Evolutionary conservation across 1,284 basidiomycete species (phyloP).

Genomic region (Ustanciosporium gigantosporum): DNA sequence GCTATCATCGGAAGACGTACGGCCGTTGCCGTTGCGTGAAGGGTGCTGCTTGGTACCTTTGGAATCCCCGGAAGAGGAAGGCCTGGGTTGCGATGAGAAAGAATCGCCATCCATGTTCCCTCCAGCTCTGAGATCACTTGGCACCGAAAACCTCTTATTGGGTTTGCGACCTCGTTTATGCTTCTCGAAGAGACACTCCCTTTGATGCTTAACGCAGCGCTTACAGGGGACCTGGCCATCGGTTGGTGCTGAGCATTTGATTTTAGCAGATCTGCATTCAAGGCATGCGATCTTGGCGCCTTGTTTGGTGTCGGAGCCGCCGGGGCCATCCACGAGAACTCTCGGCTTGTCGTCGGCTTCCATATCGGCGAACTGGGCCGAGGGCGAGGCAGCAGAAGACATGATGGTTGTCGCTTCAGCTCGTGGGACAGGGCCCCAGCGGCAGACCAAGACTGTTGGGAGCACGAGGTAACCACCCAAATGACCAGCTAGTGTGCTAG

Average conservation of each 20-base stretch:
- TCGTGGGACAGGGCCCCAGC: too few relatives aligned
- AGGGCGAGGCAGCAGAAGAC: slow-evolving; percentile 21
- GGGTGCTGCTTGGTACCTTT: slow-evolving; percentile 1
- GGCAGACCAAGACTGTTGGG: too few relatives aligned
- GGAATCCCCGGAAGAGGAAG: slow-evolving; percentile 5
- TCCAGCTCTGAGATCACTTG: slow-evolving; percentile 23
- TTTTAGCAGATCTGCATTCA: slow-evolving; percentile 49
- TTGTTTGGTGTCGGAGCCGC: slow-evolving; percentile 48
- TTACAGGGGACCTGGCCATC: slow-evolving; percentile 51
- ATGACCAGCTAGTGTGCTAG: too few relatives aligned
- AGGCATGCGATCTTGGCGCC: slow-evolving; percentile 50
- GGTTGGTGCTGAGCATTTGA: slow-evolving; percentile 50
- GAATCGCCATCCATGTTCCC: slow-evolving; percentile 17
- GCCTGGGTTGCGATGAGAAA: slow-evolving; percentile 5
- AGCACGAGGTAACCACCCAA: too few relatives aligned
- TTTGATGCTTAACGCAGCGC: slow-evolving; percentile 44
- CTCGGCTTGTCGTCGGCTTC: slow-evolving; percentile 39
- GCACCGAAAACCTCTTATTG: slow-evolving; percentile 40
- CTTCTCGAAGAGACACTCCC: slow-evolving; percentile 51
- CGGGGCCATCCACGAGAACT: slow-evolving; percentile 48
- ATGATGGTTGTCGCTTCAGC: too few relatives aligned
- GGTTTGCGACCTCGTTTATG: slow-evolving; percentile 49
- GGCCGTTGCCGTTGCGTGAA: slow-evolving; percentile 7
- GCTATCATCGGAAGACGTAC: slow-evolving; percentile 12
- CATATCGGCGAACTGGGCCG: slow-evolving; percentile 6